phyloP scores from a whole-genome alignment of 2,329 filamentous ascomycete species.

The Pseudodiploospora longispora region DNA sequence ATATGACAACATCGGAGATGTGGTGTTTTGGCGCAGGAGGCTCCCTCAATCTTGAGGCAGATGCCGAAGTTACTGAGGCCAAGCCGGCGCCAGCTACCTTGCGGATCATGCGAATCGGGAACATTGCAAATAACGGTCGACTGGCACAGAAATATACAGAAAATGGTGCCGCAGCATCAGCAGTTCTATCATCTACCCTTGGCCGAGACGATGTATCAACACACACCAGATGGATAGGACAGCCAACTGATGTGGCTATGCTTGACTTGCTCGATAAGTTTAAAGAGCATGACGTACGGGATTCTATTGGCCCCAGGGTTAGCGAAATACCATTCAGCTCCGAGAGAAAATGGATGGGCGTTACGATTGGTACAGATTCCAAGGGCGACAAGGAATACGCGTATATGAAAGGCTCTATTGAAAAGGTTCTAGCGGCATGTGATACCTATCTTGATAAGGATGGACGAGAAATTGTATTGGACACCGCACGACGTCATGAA shows the following conservation, averaged over 20 bases:
- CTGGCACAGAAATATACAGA: slow-evolving; percentile 66
- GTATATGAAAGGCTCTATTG: slow-evolving; percentile 92
- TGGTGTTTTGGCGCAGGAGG: slow-evolving; percentile 76
- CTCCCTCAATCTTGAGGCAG: slow-evolving; percentile 44
- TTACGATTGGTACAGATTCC: slow-evolving; percentile 62
- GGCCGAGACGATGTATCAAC: slow-evolving; percentile 48
- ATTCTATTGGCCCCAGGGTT: slow-evolving; percentile 72
- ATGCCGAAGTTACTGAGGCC: slow-evolving; percentile 44
- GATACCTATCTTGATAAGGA: slow-evolving; percentile 85
- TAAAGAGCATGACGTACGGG: slow-evolving; percentile 83
- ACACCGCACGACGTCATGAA: slow-evolving; percentile 64
- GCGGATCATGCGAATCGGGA: slow-evolving; percentile 82
- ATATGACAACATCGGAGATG: slow-evolving; percentile 95
- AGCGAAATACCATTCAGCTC: slow-evolving; percentile 94
- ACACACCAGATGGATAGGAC: slow-evolving; percentile 89
- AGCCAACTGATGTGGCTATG: slow-evolving; percentile 96
- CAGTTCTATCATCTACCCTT: slow-evolving; percentile 79
- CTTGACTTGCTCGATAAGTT: slow-evolving; percentile 87
- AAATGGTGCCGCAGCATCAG: slow-evolving; percentile 58
- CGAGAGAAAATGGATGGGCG: slow-evolving; percentile 98
- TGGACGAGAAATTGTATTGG: slow-evolving; percentile 77
- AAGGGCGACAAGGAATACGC: slow-evolving; percentile 66
- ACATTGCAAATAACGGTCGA: slow-evolving; percentile 91
- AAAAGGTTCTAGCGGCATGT: slow-evolving; percentile 76
- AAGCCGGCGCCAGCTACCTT: slow-evolving; percentile 66